Evolutionary conservation across 2,329 filamentous ascomycete genomes (phyloP), one percentile per base, ranked within the genome.

Genomic region (Penicillium fuscoglaucum): DNA sequence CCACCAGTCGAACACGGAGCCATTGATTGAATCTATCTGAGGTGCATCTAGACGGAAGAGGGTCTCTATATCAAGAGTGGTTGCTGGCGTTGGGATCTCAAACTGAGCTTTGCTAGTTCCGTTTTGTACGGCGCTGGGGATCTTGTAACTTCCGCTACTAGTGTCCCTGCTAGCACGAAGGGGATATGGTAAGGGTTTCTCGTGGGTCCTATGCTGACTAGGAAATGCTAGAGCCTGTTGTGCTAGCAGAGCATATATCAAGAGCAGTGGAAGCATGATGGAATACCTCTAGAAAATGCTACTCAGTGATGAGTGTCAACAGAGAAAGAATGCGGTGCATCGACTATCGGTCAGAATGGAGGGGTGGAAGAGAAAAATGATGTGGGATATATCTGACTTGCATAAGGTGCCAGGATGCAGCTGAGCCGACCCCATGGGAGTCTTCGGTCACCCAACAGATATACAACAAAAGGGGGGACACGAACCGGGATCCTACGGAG

Each of bases 1-100:
- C 76, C 76, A 78, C 74, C 74, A 77, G 62, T 75, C 72, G 46
- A 72, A 75, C 19, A 68, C 68, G 28, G 70, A 65, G 33, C 52
- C 19, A 49, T 73, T 74, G 49, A 74, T 62, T 12, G 40, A 45
- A 35, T 57, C 49, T 8, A 74, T 29, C 46, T 71, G 68, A 0
- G 73, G 72, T 26, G 62, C 47, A 49, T 72, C 69, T 6, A 73
- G 60, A 10, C 52, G 61, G 7, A 64, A 60, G 6, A 64, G 26
- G 6, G 46, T 40, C 7, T 54, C 9, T 12, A 28, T 17, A 17
- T 40, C 21, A 3, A 66, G 57, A 1, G 44, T 55, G 4, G n/a
- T 19, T 21, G n/a, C n/a, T 1, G 53, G 47, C 0, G 58, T 64
- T 6, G 54, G n/a, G 19, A 67, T 58, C 9, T 58, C 52, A 24